Evolutionary conservation across 2,329 filamentous ascomycete genomes (phyloP).

Genomic region (Epicoccum nigrum): DNA sequence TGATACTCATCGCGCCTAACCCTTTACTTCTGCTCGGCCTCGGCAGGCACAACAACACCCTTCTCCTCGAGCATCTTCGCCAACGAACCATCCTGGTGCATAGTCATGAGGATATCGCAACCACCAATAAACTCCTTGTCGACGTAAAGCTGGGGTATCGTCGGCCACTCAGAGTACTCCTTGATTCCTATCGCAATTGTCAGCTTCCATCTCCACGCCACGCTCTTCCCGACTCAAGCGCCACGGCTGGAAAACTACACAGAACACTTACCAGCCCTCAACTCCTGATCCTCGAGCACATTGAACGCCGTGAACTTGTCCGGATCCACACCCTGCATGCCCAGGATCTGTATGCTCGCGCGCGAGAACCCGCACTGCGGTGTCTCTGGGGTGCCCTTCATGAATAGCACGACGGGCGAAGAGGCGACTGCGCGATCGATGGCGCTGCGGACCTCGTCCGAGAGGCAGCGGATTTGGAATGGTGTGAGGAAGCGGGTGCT

Average conservation of each 20-base stretch:
- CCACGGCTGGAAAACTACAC: not conserved
- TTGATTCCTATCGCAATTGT: conserved; percentile 75
- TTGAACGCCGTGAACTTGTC: conserved; percentile 98
- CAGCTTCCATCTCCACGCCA: conserved; percentile 11
- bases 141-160: conserved; percentile 95
- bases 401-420: conserved; percentile 94
- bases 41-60: conserved; percentile 72
- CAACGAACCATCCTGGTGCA: conserved; percentile 95
- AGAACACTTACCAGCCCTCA: conserved; percentile 71
- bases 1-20: not conserved
- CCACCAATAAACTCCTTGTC: conserved; percentile 96
- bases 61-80: conserved; percentile 93
- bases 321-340: conserved; percentile 92
- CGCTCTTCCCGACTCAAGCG: not conserved
- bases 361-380: conserved; percentile 97
- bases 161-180: conserved; percentile 99
- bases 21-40: conserved; percentile 29
- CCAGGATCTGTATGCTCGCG: conserved; percentile 92
- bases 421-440: conserved; percentile 90
- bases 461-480: conserved; percentile 71
- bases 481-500: conserved; percentile 54
- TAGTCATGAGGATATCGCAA: conserved; percentile 95
- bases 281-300: conserved; percentile 87
- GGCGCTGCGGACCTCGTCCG: conserved; percentile 76
- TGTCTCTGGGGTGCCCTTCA: conserved; percentile 97